Base-by-base conservation (phyloP, 768 basidiomycete species). In the Psilocybe subaeruginosa region DNA sequence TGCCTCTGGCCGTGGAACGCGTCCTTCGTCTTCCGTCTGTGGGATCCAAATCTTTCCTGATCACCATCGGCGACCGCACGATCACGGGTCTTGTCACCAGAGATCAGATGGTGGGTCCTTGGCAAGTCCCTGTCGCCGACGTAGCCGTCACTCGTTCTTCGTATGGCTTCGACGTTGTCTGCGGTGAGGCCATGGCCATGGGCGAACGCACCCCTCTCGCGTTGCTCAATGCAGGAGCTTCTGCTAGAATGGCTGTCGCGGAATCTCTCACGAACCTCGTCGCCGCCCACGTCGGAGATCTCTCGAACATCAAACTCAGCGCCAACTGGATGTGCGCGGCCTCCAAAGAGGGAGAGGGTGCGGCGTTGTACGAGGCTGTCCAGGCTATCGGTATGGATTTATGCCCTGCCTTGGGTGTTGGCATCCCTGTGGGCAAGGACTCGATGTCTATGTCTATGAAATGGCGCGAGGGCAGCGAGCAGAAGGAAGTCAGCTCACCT, bases 251-350 rank as follows among this genome's bases (percentile, higher is more conserved):
- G 90, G 97, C 96, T 27, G 89, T 99, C 48, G 97, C 87, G 2
- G 97, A 99, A 73, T 84, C 97, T 0, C 82, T 99, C 46, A 95
- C 91, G 67, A 99, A 99, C 76, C 82, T 99, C 61, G 86, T 85
- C 0, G 95, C 97, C 4, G 88, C 96, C 1, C 82, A 85, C 51
- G 77, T 96, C 43, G 84, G 85, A 3, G 82, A 85, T 27, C 78
- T 98, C 35, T 80, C 82, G 2, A 80, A 82, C 59, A 86, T 97
- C 69, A 99, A 99, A 76, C 82, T 99, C n/a, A 96, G 94, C 64
- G 97, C 97, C 49, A 99, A 99, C 74, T 99, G 97, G 97, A 99
- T 99, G 97, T 95, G 92, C 61, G 95, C 96, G 3, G 93, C 97
- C 4, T 89, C 88, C 8, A 91, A 91, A 71, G 80, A 87, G 68